Conservation (phyloP, 1,284 basidiomycete genomes). For the Peniophora sp. region DNA sequence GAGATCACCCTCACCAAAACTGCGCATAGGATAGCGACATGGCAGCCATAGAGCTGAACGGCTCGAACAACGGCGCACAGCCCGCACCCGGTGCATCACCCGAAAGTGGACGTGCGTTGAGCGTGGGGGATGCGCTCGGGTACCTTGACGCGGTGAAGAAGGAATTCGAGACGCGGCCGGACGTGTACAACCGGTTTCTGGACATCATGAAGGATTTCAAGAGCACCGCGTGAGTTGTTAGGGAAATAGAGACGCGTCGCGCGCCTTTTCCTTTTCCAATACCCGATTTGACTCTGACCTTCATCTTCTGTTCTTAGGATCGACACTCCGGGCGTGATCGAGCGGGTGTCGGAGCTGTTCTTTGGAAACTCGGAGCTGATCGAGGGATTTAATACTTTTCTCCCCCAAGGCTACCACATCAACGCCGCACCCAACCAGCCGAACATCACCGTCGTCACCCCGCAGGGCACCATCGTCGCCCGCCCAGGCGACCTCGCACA, state of each 20-base stretch:
- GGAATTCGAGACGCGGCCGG: conserved; percentile 87
- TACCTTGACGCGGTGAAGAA: conserved; percentile 96
- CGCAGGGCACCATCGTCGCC: background rate
- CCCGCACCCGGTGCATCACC: background rate
- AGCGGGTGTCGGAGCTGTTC: conserved; percentile 93
- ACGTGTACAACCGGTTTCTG: conserved; percentile 95
- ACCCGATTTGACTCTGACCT: background rate
- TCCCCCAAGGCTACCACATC: conserved; percentile 95
- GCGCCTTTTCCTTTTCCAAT: too few species aligned
- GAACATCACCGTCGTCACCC: conserved; percentile 92
- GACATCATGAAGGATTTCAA: conserved; percentile 99
- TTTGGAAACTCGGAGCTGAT: conserved; percentile 91
- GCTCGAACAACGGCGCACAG: too few species aligned
- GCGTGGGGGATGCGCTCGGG: conserved; percentile 90
- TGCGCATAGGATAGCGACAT: too few species aligned
- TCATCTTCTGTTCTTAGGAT: conserved; percentile 55
- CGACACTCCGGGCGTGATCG: conserved; percentile 98
- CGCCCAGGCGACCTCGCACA: background rate
- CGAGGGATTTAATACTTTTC: conserved; percentile 98
- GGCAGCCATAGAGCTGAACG: too few species aligned
- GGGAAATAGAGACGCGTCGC: too few species aligned
- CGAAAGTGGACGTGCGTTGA: conserved; percentile 40
- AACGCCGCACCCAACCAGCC: conserved; percentile 76
- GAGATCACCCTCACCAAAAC: too few species aligned
- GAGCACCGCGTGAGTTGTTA: conserved; percentile 74